Base-by-base conservation (phyloP, 805 yeast genomes). In the Lachancea cidri region DNA sequence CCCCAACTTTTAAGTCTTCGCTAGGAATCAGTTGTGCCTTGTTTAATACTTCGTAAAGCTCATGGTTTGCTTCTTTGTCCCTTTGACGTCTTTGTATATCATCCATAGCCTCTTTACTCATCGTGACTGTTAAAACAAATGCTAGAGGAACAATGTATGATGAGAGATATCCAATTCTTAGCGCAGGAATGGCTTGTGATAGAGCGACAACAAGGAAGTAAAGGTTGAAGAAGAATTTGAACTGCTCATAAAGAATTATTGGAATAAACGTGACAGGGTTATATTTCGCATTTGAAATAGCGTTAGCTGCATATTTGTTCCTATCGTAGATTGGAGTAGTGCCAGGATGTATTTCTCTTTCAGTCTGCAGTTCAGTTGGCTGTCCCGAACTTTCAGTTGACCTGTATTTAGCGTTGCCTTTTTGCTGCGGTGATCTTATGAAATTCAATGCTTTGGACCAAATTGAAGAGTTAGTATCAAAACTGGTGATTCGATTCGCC, bases 81-180 rank as follows among this genome's bases (percentile, higher is more conserved):
- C 99, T 76, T 47, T 93, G 74, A 38, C 98, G 74, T 58, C 99
- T 79, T 44, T 83, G 84, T 7, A 91, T 74, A 64, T 93, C 99
- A 65, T 93, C 99, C 51, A 85, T 72, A 0, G 97, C 98, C 60
- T 93, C 99, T 61, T 93, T 93, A 51, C 82, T 68, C 95, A 94
- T 89, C 1, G 98, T 94, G 4, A 93, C 95, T 0, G 84, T 70
- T 31, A 93, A 67, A 13, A 93, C 98, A 69, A 93, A 93, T 1
- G 86, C 96, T 42, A 93, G 72, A 0, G 99, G 99, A 7, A 89
- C 96, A 16, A 94, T 74, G 60, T 93, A 93, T 2, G 96, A 85
- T 1, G 95, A 84, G 29, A 93, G 68, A 57, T 91, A 93, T 9
- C 99, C 99, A 27, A 93, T 93, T 51, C 97, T 72, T 39, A 93